Evolutionary conservation across 495 filamentous ascomycete species (phyloP), one percentile per base, ranked within the genome.

Genomic region (Cryomyces antarcticus): DNA sequence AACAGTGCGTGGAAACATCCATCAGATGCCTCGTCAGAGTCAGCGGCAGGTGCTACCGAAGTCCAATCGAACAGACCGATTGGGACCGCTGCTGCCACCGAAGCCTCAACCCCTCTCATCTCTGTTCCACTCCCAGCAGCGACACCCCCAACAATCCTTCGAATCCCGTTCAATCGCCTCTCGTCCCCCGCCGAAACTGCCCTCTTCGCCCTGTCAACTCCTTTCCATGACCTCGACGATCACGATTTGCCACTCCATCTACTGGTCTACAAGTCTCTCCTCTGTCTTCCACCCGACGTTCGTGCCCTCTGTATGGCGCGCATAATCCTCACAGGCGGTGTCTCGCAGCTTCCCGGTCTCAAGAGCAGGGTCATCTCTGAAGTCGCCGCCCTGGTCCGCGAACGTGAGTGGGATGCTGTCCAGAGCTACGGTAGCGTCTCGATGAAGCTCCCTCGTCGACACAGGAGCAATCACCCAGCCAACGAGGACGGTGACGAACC

Each of bases 291-390:
- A 0, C 62, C 86, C 3, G 89, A 97, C 61, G 73, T 82, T 17
- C 76, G 89, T 24, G 75, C 77, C 0, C 61, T 77, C 6, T 93
- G 85, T 58, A 89, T 95, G 82, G 74, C 85, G 5, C 80, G 88
- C 41, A 84, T 97, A 41, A 68, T 93, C 4, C 76, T 96, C 53
- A 78, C 79, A 0, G 89, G 89, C 31, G 86, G 86, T 5, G 78
- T 79, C 38, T 74, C 85, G 33, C 70, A 72, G 24, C 77, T 96
- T 9, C 71, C 82, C 2, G 89, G 89, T 5, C 62, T 97, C 2
- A 86, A 83, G 51, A 61, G 63, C n/a, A 75, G 89, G 6, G 68
- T 93, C 29, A 61, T 95, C 12, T 65, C 75, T 28, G 88, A 97
- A 48, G 66, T 96, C 0, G 65, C 65, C 5, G 47, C 55, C 0